Percentiles rank a stretch among this genome's conserved stretches.
These are phyloP conservation scores for Ascochyta koolunga DNA, from an alignment of 2,329 filamentous ascomycete genomes.

Conservation along the genomic window DNA sequence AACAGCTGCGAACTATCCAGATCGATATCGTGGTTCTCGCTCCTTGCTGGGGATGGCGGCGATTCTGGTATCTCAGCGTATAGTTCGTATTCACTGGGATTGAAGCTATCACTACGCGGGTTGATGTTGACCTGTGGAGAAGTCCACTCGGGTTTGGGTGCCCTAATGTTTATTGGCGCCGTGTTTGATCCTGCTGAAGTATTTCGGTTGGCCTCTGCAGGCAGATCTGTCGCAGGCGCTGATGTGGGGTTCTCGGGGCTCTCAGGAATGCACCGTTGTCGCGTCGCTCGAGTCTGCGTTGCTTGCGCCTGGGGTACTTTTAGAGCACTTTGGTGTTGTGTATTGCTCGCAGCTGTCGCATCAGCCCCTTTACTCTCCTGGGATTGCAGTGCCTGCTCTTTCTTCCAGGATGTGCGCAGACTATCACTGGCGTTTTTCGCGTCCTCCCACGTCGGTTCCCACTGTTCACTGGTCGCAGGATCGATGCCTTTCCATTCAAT, in stretches of 20 bases:
- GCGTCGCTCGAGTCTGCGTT: background rate
- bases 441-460: slow-evolving; percentile 60
- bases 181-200: background rate
- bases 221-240: background rate
- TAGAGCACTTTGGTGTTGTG: background rate
- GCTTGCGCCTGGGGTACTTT: background rate
- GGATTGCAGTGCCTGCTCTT: slow-evolving; percentile 13
- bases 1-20: slow-evolving; percentile 28
- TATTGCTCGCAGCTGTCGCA: background rate
- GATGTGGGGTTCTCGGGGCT: background rate
- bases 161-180: background rate
- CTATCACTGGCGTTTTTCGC: slow-evolving; percentile 42
- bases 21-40: slow-evolving; percentile 13
- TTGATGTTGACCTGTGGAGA: slow-evolving; percentile 1
- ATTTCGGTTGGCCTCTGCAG: background rate
- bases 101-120: slow-evolving; percentile 5
- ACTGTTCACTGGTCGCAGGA: slow-evolving; percentile 55
- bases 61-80: slow-evolving; percentile 11
- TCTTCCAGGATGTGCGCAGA: slow-evolving; percentile 42
- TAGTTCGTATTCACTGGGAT: background rate
- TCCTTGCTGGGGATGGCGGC: background rate
- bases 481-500: slow-evolving; percentile 63
- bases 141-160: background rate
- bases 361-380: background rate
- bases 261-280: background rate